Evolutionary conservation across 176 grass and related monocot genomes (phyloP).

Genomic region (Alloteropsis semialata): DNA sequence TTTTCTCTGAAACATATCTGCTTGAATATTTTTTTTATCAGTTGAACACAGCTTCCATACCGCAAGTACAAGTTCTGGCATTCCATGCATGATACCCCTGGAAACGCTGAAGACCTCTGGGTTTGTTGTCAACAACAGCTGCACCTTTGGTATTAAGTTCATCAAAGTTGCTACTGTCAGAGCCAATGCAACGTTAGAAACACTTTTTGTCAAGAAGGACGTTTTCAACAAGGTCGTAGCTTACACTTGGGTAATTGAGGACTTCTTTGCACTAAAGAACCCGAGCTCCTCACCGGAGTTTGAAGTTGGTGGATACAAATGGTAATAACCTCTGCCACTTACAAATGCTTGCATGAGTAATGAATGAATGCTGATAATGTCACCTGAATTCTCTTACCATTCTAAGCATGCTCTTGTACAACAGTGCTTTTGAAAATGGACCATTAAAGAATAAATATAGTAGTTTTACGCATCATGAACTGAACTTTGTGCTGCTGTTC

Average conservation of each 20-base stretch:
- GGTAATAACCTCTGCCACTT: background rate
- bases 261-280: background rate
- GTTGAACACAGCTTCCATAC: background rate
- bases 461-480: background rate
- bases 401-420: background rate
- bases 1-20: background rate
- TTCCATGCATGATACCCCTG: background rate
- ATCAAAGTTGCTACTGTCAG: background rate
- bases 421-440: background rate
- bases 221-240: background rate
- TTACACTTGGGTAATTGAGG: background rate
- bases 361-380: background rate
- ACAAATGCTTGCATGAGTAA: background rate
- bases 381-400: background rate
- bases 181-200: background rate
- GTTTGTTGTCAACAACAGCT: constrained; percentile 9
- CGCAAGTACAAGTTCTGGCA: background rate
- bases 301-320: background rate
- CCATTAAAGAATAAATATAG: background rate
- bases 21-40: background rate
- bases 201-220: background rate
- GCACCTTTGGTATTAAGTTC: background rate
- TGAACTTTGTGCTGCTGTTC: background rate
- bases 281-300: background rate
- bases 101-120: background rate